Evolutionary conservation across 805 yeast species (phyloP).

Genomic region (Wickerhamomyces bisporus): DNA sequence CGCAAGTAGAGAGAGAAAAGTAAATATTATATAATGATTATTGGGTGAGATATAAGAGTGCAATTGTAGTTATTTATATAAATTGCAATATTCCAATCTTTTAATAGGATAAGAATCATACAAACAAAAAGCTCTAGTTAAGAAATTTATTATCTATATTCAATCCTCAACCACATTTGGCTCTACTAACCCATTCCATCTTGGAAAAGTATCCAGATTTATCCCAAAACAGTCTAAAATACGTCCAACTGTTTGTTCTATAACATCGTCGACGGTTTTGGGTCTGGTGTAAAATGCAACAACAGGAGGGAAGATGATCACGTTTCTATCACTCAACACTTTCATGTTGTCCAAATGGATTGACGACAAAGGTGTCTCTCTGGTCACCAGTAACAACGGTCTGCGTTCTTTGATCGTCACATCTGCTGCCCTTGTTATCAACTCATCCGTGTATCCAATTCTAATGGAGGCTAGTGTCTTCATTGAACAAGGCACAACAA

Average conservation of each 20-base stretch:
- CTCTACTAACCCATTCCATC: constrained; percentile 23
- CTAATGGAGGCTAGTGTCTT: constrained; percentile 25
- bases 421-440: constrained; percentile 26
- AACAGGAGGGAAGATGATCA: constrained; percentile 25
- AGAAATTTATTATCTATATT: too few species aligned
- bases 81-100: too few species aligned
- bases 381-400: constrained; percentile 19
- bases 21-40: too few species aligned
- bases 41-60: too few species aligned
- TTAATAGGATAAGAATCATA: too few species aligned
- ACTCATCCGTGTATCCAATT: constrained; percentile 25
- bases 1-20: too few species aligned
- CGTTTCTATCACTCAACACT: constrained; percentile 16
- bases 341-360: constrained; percentile 27
- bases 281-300: constrained; percentile 26
- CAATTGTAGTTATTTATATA: too few species aligned
- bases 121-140: too few species aligned
- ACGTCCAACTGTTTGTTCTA: constrained; percentile 24
- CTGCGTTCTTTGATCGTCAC: constrained; percentile 25
- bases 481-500: constrained; percentile 28
- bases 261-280: constrained; percentile 19
- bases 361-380: constrained; percentile 27
- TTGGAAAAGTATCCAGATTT: constrained; percentile 18
- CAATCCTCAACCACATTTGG: constrained; percentile 9
- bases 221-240: constrained; percentile 24